Evolutionary conservation across 2,329 filamentous ascomycete species (phyloP).

Genomic region (Macrophomina phaseolina): DNA sequence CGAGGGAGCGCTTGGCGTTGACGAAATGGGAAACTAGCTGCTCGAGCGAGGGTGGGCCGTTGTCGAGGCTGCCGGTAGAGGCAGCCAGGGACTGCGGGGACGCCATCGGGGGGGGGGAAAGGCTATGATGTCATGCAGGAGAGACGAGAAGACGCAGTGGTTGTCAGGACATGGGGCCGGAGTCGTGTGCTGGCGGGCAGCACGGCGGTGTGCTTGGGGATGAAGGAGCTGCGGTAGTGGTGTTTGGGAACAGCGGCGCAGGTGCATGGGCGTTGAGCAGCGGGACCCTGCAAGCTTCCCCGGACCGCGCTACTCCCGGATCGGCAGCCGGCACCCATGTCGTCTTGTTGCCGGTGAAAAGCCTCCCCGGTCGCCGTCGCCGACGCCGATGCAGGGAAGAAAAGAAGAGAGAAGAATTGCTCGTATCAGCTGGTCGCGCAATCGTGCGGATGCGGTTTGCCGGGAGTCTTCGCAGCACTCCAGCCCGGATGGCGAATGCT

Average conservation of each 20-base stretch:
- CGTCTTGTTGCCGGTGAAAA: neutral
- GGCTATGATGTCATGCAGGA: conserved; percentile 16
- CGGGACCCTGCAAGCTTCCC: conserved; percentile 18
- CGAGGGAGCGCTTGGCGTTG: conserved; percentile 84
- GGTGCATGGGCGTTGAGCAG: conserved; percentile 10
- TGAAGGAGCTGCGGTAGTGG: conserved; percentile 13
- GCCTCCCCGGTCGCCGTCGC: neutral
- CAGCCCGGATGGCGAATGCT: no score
- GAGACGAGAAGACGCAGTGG: neutral
- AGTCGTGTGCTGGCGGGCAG: conserved; percentile 9
- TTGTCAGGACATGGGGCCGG: conserved; percentile 11
- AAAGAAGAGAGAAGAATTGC: no score
- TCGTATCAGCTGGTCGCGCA: no score
- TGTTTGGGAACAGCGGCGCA: conserved; percentile 16
- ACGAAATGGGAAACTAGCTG: conserved; percentile 83
- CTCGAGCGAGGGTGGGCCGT: conserved; percentile 64
- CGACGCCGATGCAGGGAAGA: neutral
- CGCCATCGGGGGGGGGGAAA: conserved; percentile 1
- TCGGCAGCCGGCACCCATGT: neutral
- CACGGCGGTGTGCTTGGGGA: conserved; percentile 18
- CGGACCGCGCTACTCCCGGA: conserved; percentile 13
- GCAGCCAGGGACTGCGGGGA: conserved; percentile 50
- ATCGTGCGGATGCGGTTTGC: no score
- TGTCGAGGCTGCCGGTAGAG: conserved; percentile 43
- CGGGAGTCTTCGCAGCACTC: no score